These are phyloP conservation scores for Cajanus cajan DNA, from an alignment of 306 rosid species.

Conservation along the genomic window DNA sequence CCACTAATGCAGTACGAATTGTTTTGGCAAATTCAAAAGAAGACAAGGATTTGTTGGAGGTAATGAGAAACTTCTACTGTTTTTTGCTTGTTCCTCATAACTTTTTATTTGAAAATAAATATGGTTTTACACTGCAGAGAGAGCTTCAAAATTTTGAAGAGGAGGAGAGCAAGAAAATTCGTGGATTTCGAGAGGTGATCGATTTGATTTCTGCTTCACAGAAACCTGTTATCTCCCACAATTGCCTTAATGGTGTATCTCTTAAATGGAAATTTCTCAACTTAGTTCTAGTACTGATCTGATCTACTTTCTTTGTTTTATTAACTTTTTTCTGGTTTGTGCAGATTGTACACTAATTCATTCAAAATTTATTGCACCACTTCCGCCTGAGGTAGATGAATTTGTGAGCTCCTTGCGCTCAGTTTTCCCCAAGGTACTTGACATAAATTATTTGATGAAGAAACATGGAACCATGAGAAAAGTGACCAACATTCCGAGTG, in stretches of 20 bases:
- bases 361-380: conserved; percentile 74
- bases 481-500: conserved; percentile 51
- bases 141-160: conserved; percentile 63
- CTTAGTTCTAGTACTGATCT: conserved; percentile 27
- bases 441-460: conserved; percentile 64
- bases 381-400: conserved; percentile 69
- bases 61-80: conserved; percentile 24
- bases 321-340: conserved; percentile 26
- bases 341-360: conserved; percentile 84
- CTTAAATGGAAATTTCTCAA: conserved; percentile 40
- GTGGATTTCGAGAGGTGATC: conserved; percentile 96
- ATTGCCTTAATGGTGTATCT: conserved; percentile 77
- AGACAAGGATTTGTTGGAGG: conserved; percentile 78
- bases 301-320: conserved; percentile 26
- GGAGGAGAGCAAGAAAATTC: conserved; percentile 62
- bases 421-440: conserved; percentile 66
- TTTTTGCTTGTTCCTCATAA: conserved; percentile 12
- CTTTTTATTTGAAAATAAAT: not conserved
- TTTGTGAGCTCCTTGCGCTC: conserved; percentile 48
- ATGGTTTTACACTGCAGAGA: conserved; percentile 42
- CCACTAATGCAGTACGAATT: conserved; percentile 54
- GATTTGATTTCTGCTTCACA: conserved; percentile 95
- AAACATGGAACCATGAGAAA: conserved; percentile 58
- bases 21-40: conserved; percentile 66
- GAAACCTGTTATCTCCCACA: conserved; percentile 92